phyloP scores from a whole-genome alignment of 2,329 filamentous ascomycete species.

The Lasiodiplodia sp. region DNA sequence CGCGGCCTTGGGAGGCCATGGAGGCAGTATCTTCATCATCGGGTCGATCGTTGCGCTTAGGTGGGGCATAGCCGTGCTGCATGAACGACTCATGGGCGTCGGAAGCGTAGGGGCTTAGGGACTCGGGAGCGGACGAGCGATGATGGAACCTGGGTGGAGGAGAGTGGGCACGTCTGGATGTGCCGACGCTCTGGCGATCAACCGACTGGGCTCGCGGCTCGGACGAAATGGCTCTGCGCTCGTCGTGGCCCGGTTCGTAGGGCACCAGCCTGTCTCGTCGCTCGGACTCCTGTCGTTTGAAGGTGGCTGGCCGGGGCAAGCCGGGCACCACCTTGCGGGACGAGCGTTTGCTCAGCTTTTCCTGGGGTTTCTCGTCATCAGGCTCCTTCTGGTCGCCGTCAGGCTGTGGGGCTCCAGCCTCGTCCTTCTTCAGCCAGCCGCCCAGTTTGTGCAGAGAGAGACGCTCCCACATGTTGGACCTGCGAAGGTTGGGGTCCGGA shows the following conservation, averaged over 20 bases:
- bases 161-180: constrained; percentile 53
- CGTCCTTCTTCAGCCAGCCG: constrained; percentile 50
- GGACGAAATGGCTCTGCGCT: constrained; percentile 77
- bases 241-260: constrained; percentile 64
- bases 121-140: constrained; percentile 50
- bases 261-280: constrained; percentile 75
- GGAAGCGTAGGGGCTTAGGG: constrained; percentile 41
- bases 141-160: constrained; percentile 47
- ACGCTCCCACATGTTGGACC: constrained; percentile 44
- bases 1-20: constrained; percentile 36
- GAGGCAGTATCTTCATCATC: constrained; percentile 39
- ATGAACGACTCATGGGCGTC: constrained; percentile 31
- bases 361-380: constrained; percentile 46
- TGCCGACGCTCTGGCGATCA: constrained; percentile 51
- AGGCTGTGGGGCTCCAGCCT: constrained; percentile 38
- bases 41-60: constrained; percentile 35
- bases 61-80: background rate
- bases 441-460: constrained; percentile 50
- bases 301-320: constrained; percentile 78
- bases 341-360: constrained; percentile 35
- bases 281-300: constrained; percentile 84
- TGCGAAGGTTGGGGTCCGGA: constrained; percentile 9
- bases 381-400: constrained; percentile 33
- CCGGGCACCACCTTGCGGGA: constrained; percentile 74
- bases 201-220: constrained; percentile 72